Percentiles rank a stretch among this genome's conserved stretches.
These are phyloP conservation scores for Dichotomocladium elegans DNA, from an alignment of 371 early-diverging fungal genomes.

Conservation along the genomic window DNA sequence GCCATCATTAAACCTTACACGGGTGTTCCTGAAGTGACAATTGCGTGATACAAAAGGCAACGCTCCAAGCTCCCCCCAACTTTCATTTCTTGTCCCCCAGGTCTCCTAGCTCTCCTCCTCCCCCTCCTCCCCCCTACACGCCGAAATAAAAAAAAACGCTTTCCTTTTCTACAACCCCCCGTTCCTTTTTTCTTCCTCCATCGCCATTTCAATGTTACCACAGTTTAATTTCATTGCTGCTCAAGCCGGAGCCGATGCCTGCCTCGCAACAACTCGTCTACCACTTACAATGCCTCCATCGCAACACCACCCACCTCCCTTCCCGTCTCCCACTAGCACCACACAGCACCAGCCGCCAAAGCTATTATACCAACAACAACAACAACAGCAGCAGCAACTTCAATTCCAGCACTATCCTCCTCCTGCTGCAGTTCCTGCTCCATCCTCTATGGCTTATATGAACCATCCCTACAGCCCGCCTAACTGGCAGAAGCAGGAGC, in stretches of 20 bases:
- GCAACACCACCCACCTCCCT: background rate
- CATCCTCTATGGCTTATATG: too few relatives aligned
- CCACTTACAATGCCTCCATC: slow-evolving; percentile 6
- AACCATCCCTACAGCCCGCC: too few relatives aligned
- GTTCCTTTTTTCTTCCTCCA: slow-evolving; percentile 3
- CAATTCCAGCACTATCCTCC: too few relatives aligned
- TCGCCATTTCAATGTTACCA: slow-evolving; percentile 59
- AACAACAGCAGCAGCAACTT: background rate
- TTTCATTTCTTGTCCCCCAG: too few relatives aligned
- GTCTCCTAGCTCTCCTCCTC: background rate
- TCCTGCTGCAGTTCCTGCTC: too few relatives aligned
- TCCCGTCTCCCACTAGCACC: background rate
- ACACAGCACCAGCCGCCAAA: background rate
- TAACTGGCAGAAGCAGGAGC: too few relatives aligned
- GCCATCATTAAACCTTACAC: too few relatives aligned
- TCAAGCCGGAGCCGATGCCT: slow-evolving; percentile 46
- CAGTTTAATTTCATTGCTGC: slow-evolving; percentile 49
- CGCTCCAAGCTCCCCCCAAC: too few relatives aligned
- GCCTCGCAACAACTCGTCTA: too few relatives aligned
- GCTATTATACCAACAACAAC: background rate
- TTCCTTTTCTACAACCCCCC: slow-evolving; percentile 4
- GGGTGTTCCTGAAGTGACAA: too few relatives aligned
- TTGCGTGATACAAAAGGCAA: too few relatives aligned
- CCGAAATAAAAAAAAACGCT: background rate
- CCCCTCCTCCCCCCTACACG: background rate